phyloP scores from a whole-genome alignment of 306 rosid genomes.

The Rosa chinensis region DNA sequence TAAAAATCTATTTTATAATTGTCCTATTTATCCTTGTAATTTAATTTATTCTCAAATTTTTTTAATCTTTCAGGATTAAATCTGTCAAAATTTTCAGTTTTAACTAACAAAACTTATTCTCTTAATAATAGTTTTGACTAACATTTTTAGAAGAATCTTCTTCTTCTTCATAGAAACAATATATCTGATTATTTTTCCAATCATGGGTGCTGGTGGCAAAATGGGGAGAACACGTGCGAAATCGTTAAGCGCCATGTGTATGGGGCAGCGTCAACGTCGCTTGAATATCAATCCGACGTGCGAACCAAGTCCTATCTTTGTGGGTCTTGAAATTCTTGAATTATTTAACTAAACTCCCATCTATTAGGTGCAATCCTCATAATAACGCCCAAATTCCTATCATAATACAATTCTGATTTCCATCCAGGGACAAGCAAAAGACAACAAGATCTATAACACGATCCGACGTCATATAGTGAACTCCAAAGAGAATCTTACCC shows the following conservation, averaged over 20 bases:
- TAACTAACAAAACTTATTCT: too few species aligned
- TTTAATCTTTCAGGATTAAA: too few species aligned
- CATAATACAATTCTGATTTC: not conserved
- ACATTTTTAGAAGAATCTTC: too few species aligned
- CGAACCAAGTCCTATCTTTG: conserved; percentile 1
- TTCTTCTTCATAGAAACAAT: not conserved
- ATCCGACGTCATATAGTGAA: not conserved
- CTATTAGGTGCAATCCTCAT: not conserved
- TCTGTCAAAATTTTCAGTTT: too few species aligned
- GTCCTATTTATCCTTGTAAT: too few species aligned
- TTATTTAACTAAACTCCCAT: not conserved
- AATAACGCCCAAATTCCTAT: not conserved
- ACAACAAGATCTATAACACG: not conserved
- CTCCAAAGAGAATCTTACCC: not conserved
- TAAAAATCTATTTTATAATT: too few species aligned
- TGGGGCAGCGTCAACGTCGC: conserved; percentile 20
- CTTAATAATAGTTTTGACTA: too few species aligned
- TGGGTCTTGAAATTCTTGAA: not conserved
- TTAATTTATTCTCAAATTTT: too few species aligned
- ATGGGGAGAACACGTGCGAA: conserved; percentile 14
- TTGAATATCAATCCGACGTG: conserved; percentile 22
- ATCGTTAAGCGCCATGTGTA: conserved; percentile 25
- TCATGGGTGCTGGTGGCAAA: conserved; percentile 11
- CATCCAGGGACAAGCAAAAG: not conserved
- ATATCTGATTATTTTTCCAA: not conserved